phyloP scores from a whole-genome alignment of 2,329 filamentous ascomycete species.

The Colletotrichum spaethianum region DNA sequence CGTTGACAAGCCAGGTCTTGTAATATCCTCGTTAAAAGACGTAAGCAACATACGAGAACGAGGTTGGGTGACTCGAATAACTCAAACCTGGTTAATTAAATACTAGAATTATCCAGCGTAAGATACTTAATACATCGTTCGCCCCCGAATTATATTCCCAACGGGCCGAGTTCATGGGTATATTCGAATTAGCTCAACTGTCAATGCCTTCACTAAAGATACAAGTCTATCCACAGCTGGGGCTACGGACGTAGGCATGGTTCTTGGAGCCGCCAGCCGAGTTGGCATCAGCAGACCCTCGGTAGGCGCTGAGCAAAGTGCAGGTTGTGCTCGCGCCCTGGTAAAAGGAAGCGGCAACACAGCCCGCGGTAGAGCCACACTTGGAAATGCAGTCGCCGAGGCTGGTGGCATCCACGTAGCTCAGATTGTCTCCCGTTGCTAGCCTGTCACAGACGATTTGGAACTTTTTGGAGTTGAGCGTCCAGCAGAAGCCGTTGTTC shows the following conservation, averaged over 20 bases:
- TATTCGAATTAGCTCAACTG: neutral
- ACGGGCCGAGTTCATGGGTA: neutral
- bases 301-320: conserved; percentile 24
- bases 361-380: conserved; percentile 18
- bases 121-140: neutral
- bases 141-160: neutral
- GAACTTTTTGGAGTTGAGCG: conserved; percentile 29
- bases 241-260: conserved; percentile 22
- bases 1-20: too few species aligned
- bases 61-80: too few species aligned
- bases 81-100: neutral
- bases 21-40: too few species aligned
- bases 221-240: conserved; percentile 15
- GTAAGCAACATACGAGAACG: too few species aligned
- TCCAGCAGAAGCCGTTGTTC: conserved; percentile 27
- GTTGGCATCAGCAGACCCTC: conserved; percentile 22
- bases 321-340: conserved; percentile 15
- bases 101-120: neutral
- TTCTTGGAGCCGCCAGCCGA: conserved; percentile 28
- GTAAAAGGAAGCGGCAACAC: conserved; percentile 30
- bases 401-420: conserved; percentile 14
- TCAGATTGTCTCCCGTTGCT: conserved; percentile 20
- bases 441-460: conserved; percentile 32
- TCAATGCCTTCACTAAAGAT: neutral
- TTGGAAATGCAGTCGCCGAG: conserved; percentile 34